These are phyloP conservation scores for Eucalyptus curtisii DNA, from an alignment of 345 rosid genomes.

Conservation along the genomic window DNA sequence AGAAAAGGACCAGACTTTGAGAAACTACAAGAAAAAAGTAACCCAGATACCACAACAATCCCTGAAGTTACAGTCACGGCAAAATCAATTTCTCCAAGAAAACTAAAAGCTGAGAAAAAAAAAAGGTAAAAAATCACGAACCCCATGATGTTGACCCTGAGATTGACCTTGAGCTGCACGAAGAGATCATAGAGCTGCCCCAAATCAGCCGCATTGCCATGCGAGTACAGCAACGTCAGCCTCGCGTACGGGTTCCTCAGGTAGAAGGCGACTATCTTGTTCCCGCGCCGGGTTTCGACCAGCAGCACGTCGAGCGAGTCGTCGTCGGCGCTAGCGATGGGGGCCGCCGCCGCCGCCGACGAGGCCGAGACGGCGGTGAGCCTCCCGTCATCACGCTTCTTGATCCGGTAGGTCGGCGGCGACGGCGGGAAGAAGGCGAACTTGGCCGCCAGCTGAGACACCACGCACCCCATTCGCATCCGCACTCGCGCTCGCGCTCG, in stretches of 20 bases:
- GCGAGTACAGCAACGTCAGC: constrained; percentile 91
- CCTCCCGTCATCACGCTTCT: constrained; percentile 48
- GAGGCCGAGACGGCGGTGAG: constrained; percentile 53
- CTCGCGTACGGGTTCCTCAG: constrained; percentile 77
- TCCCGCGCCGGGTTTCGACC: constrained; percentile 63
- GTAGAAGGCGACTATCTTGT: constrained; percentile 85
- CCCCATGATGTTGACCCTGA: constrained; percentile 96
- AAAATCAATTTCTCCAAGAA: neutral
- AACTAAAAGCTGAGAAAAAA: neutral
- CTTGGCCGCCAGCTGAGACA: constrained; percentile 89
- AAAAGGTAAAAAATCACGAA: constrained; percentile 10
- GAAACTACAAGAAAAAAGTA: neutral
- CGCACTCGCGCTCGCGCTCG: neutral
- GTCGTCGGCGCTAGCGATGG: constrained; percentile 64
- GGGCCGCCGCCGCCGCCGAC: constrained; percentile 28
- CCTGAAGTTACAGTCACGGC: neutral
- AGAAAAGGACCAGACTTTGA: neutral
- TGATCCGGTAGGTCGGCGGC: constrained; percentile 88
- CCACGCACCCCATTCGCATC: constrained; percentile 80
- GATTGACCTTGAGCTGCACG: constrained; percentile 93
- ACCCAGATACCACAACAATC: neutral
- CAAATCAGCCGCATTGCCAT: constrained; percentile 98
- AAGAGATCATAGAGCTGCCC: constrained; percentile 99
- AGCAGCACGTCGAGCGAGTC: constrained; percentile 57
- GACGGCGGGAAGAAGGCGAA: constrained; percentile 98